Percentiles rank a stretch among this genome's conserved stretches.
phyloP scores from a whole-genome alignment of 345 rosid genomes.

The Eucalyptus albens region DNA sequence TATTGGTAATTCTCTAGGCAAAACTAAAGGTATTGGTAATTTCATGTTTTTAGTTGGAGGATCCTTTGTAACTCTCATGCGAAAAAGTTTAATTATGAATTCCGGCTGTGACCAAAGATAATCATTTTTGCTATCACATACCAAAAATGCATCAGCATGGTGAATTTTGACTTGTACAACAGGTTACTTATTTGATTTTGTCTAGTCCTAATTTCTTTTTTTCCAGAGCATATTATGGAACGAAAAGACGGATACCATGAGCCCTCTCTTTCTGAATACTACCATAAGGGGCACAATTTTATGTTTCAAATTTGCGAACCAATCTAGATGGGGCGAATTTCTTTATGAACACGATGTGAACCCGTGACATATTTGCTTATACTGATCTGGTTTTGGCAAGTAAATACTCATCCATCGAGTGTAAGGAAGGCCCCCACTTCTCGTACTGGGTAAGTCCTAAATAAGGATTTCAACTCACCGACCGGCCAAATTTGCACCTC shows the following conservation, averaged over 20 bases:
- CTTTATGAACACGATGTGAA: neutral
- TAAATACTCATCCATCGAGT: neutral
- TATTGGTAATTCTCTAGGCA: neutral
- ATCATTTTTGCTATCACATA: neutral
- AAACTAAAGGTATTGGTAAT: neutral
- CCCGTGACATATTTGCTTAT: neutral
- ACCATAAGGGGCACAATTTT: neutral
- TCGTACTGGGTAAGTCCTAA: neutral
- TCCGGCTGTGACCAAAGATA: fast-evolving
- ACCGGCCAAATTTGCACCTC: neutral
- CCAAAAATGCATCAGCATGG: neutral
- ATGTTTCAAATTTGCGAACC: neutral
- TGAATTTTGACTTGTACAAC: neutral
- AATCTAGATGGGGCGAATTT: neutral
- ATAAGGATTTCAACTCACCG: neutral
- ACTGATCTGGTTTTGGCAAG: neutral
- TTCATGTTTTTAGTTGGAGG: neutral
- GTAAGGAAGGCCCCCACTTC: neutral
- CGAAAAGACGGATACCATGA: neutral
- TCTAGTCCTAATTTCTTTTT: neutral
- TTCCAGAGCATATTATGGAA: neutral
- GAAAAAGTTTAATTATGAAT: no score
- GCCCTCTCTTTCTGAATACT: neutral
- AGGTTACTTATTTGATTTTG: neutral
- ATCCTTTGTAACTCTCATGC: fast-evolving